Base-by-base conservation (phyloP, 352 stramenopile genomes). In the Pythium pectinolyticum region DNA sequence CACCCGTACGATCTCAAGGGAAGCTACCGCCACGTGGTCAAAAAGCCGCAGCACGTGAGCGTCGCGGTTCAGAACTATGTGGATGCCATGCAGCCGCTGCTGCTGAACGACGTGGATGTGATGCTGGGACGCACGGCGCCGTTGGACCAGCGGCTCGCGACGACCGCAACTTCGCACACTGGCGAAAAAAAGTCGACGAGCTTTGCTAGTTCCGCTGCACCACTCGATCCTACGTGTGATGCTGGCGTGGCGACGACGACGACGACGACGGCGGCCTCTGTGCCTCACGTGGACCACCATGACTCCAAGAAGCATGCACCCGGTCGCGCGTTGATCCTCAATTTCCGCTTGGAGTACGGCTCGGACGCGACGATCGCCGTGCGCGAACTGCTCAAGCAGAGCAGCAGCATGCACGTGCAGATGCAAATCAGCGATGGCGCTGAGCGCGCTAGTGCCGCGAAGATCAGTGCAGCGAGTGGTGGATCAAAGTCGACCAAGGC, bases 321-420 rank as follows among this genome's bases (percentile, higher is more conserved):
- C 3, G 66, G 53, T 10, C 60, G 61, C 12, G 66, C 66, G 25
- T 27, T 73, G 24, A 11, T 73, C 27, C 72, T 93, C 10, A 71
- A 82, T 46, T 91, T 91, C 45, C 74, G 75, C 27, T 67, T 91
- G 28, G 75, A 77, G 19, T 84, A 83, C 46, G 79, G 76, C 22
- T 86, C 75, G 3, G 80, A 99, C 77, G 96, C 95, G 12, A 99
- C 92, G 15, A 97, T 98, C 63, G 94, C 91, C 24, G 72, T 98
- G 22, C 80, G 94, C 37, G 94, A 98, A 61, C 70, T 99, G n/a
- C 95, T 96, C 66, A 98, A 98, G 73, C 80, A 82, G 70, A 97
- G 70, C 75, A 98, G 70, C 77, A 97, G 75, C 51, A 72, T 82
- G 28, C 73, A 90, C 58, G 78, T 90, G 20, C 83, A 88, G 57